Evolutionary conservation across 805 yeast species (phyloP), one percentile per base, ranked within the genome.

Genomic region (Candida coquimbonensis): DNA sequence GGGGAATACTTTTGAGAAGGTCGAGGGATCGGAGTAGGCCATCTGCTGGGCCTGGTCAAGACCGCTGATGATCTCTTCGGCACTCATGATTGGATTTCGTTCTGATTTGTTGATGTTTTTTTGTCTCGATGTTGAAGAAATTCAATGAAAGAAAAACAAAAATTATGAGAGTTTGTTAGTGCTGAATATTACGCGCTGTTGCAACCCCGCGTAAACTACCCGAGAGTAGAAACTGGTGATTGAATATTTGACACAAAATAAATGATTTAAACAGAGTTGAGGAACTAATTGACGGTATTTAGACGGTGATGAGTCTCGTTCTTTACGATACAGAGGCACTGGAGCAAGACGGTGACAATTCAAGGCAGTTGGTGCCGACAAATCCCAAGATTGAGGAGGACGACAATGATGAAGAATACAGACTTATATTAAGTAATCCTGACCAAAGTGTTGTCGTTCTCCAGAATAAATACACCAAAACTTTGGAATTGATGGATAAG

Each of bases 21-120:
- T 40, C 11, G 42, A 31, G 2, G 61, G 59, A 31, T 50, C 50
- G 11, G 43, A 9, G 9, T 33, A 42, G 1, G 40, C 49, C 39
- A 50, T 42, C 9, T 35, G 39, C 3, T 54, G 49, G 2, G 59
- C 58, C 49, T 57, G 60, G 3, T 37, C 36, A 2, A 48, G 43
- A 11, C 47, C 51, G 26, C 43, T 39, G 8, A 49, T 24, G 24
- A 46, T 38, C 32, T 39, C 44, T 17, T 49, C 43, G 9, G 50
- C 36, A 19, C 45, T 45, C 53, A 49, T n/a, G 9, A 13, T 33
- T 33, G 24, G 7, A 24, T 24, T 16, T 16, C 29, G 8, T 17
- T 21, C 13, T 12, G 11, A 12, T 17, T 35, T 19, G 37, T 35
- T 19, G 17, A 16, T 16, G 11, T 16, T 33, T n/a, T n/a, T 33